These are phyloP conservation scores for Silene noctiflora DNA, from an alignment of 179 eudicot species.

Conservation along the genomic window DNA sequence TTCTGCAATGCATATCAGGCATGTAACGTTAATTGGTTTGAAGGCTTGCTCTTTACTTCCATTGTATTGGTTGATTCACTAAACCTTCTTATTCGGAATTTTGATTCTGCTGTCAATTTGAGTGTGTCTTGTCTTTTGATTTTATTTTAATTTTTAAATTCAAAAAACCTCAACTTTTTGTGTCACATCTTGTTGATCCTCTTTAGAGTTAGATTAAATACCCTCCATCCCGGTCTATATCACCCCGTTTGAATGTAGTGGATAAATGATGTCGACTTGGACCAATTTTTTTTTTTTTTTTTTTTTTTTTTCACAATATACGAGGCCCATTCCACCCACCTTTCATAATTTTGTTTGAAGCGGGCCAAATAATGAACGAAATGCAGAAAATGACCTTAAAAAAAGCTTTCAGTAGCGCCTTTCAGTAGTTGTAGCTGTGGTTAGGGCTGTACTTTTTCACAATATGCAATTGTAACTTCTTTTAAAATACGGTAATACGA, in stretches of 20 bases:
- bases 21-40: background rate
- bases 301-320: background rate
- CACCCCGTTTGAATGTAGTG: background rate
- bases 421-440: too few species aligned
- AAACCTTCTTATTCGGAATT: background rate
- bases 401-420: too few species aligned
- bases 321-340: too few species aligned
- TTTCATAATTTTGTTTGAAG: too few species aligned
- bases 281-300: too few species aligned
- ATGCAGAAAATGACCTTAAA: background rate
- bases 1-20: background rate
- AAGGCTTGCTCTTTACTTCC: background rate
- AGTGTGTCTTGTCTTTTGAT: background rate
- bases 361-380: too few species aligned
- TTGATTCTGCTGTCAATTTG: background rate
- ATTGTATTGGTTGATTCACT: background rate
- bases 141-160: background rate
- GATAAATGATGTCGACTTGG: too few species aligned
- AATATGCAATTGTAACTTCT: too few species aligned
- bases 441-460: too few species aligned
- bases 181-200: background rate
- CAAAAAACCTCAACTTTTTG: background rate
- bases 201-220: background rate
- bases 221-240: background rate
- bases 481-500: too few species aligned